Conservation (phyloP, 1,284 basidiomycete species). For the Tilletiopsis washingtonensis region DNA sequence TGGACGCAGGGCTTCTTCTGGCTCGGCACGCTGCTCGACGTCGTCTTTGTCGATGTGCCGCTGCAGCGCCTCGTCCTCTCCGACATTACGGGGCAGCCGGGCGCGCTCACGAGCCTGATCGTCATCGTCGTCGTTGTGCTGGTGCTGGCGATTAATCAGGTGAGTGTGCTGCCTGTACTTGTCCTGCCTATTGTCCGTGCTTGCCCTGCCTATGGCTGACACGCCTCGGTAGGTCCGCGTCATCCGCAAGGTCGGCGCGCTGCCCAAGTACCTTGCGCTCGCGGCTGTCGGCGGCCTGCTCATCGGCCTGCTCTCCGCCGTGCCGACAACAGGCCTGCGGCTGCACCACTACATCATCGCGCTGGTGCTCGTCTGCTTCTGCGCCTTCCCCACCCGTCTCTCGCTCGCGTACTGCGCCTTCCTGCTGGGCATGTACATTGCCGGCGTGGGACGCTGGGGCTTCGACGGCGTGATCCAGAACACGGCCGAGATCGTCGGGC, state of each 20-base stretch:
- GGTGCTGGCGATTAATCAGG: constrained; percentile 58
- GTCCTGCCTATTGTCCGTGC: too few relatives aligned
- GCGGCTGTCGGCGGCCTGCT: constrained; percentile 58
- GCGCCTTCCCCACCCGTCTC: constrained; percentile 69
- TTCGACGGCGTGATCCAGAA: constrained; percentile 75
- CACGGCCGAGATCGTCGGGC: constrained; percentile 63
- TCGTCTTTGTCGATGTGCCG: constrained; percentile 39
- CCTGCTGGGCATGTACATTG: constrained; percentile 66
- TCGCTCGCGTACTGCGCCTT: constrained; percentile 54
- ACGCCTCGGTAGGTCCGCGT: too few relatives aligned
- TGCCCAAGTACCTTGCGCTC: constrained; percentile 59
- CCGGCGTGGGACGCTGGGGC: constrained; percentile 45
- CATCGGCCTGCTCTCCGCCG: constrained; percentile 59
- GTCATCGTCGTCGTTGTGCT: constrained; percentile 58
- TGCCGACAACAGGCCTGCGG: constrained; percentile 54
- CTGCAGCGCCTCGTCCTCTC: constrained; percentile 57
- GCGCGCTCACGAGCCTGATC: constrained; percentile 65
- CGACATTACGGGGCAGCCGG: constrained; percentile 63
- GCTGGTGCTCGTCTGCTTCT: constrained; percentile 66
- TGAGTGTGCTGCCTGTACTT: too few relatives aligned
- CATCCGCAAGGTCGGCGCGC: constrained; percentile 71
- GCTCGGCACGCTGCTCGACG: constrained; percentile 55
- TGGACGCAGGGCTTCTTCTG: constrained; percentile 72
- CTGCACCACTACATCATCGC: constrained; percentile 59
- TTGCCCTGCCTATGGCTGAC: too few relatives aligned